Percentiles rank a stretch among this genome's conserved stretches.
These are phyloP conservation scores for Talaromyces sp. DNA, from an alignment of 2,329 filamentous ascomycete species.

Conservation along the genomic window DNA sequence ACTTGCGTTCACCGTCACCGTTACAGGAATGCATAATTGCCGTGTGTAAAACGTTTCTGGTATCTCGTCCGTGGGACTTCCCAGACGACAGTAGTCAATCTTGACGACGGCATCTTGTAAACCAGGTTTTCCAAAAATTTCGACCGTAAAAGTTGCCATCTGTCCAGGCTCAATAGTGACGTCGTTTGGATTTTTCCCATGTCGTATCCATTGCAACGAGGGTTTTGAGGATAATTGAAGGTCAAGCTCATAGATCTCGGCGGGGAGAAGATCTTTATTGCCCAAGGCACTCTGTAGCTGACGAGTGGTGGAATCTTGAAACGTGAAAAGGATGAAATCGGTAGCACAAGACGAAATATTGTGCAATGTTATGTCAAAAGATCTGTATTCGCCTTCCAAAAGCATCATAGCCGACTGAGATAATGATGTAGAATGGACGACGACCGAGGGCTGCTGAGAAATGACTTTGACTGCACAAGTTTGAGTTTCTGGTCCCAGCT, in stretches of 20 bases:
- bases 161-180: constrained; percentile 60
- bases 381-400: constrained; percentile 76
- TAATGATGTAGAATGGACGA: constrained; percentile 69
- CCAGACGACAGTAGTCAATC: constrained; percentile 81
- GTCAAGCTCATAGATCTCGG: constrained; percentile 82
- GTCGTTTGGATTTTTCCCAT: constrained; percentile 41
- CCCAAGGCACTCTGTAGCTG: constrained; percentile 68
- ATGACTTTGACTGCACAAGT: constrained; percentile 64
- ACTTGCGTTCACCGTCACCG: constrained; percentile 86
- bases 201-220: constrained; percentile 54
- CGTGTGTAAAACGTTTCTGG: constrained; percentile 74
- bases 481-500: constrained; percentile 29
- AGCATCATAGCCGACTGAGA: constrained; percentile 86
- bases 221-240: constrained; percentile 69
- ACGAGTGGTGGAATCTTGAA: constrained; percentile 78
- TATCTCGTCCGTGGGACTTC: constrained; percentile 60
- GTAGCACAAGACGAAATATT: constrained; percentile 73
- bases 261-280: constrained; percentile 69
- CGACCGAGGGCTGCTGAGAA: constrained; percentile 67
- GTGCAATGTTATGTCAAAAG: constrained; percentile 71
- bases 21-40: constrained; percentile 72
- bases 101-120: constrained; percentile 73
- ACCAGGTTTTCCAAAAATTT: constrained; percentile 80
- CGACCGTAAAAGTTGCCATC: constrained; percentile 69
- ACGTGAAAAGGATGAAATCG: constrained; percentile 80